Base-by-base conservation (phyloP, 345 rosid species). In the Pistacia integerrima region DNA sequence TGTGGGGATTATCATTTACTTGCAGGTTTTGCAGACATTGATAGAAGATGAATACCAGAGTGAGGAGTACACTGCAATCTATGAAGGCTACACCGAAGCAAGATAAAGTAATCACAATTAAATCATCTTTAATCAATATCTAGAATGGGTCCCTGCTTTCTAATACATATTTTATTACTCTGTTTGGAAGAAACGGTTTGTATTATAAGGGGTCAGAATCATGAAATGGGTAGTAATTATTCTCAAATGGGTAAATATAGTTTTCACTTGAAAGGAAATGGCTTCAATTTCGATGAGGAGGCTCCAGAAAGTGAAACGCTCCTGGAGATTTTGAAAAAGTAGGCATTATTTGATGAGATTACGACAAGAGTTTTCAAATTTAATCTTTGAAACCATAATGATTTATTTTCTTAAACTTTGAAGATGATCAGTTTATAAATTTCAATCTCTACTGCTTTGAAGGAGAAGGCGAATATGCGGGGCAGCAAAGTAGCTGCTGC, bases 381-480 rank as follows among this genome's bases (percentile, higher is more conserved):
- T 33, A 72, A 73, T 59, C 58, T 72, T 14, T 25, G 61, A 61
- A 22, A 20, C 18, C 11, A 63, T 18, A 35, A 46, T 13, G 18
- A 22, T 18, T 30, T 61, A 4, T 22, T 11, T 73, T 28, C 11
- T n/a, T 41, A 4, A n/a, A 56, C 0, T 5, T 56, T 70, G 30
- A 58, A 70, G 41, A 7, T n/a, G 74, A 70, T 36, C 8, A 35
- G 60, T 35, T 62, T 62, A 51, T 62, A 62, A 73, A 73, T 61
- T 62, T 54, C 13, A 48, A 67, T 64, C 20, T 64, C 59, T 67
- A 62, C 57, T 60, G 55, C 52, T 10, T 52, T 64, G 86, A 80
- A 83, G 81, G 78, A 75, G 85, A 82, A 80, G 67, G 77, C 62
- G 60, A 79, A 82, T 73, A 84, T 87, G 77, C 93, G 83, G 86